phyloP scores from a whole-genome alignment of 139 green algal species.

The Volvox reticuliferus region DNA sequence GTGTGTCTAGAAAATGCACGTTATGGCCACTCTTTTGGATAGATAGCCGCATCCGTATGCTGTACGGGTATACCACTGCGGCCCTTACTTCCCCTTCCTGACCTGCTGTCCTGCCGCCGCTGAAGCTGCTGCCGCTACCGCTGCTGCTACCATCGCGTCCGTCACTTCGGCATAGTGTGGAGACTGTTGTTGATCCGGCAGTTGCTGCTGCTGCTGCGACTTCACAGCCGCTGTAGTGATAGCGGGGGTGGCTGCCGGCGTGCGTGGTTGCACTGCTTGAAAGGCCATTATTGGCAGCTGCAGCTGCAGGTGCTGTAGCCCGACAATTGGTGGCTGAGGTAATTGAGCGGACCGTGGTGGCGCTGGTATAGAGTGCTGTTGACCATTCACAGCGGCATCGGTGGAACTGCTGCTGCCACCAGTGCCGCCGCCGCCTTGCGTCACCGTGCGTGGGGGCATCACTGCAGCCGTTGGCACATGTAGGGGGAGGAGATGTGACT shows the following conservation, averaged over 20 bases:
- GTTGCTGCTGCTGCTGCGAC: conserved; percentile 2
- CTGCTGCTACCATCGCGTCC: conserved; percentile 75
- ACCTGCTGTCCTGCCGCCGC: conserved; percentile 77
- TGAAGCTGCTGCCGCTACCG: conserved; percentile 74
- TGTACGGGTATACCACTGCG: no score
- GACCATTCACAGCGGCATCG: background rate
- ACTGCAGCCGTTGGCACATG: no score
- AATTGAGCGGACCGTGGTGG: background rate
- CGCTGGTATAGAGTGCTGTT: conserved; percentile 27
- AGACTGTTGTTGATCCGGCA: background rate
- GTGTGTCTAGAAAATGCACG: no score
- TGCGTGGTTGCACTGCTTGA: background rate
- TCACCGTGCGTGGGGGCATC: background rate
- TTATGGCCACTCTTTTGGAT: no score
- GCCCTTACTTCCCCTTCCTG: background rate
- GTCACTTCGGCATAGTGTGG: conserved; percentile 42
- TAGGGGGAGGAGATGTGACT: no score
- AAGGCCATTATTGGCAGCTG: conserved; percentile 13
- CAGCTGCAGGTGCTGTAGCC: conserved; percentile 6
- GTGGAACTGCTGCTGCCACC: background rate
- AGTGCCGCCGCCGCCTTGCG: background rate
- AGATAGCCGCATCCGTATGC: no score
- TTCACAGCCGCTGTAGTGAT: background rate
- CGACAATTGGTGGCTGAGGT: background rate
- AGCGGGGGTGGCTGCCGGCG: background rate